Percentiles rank a stretch among this genome's conserved stretches.
phyloP scores from a whole-genome alignment of 2,329 filamentous ascomycete species.

The Fusarium sp. region DNA sequence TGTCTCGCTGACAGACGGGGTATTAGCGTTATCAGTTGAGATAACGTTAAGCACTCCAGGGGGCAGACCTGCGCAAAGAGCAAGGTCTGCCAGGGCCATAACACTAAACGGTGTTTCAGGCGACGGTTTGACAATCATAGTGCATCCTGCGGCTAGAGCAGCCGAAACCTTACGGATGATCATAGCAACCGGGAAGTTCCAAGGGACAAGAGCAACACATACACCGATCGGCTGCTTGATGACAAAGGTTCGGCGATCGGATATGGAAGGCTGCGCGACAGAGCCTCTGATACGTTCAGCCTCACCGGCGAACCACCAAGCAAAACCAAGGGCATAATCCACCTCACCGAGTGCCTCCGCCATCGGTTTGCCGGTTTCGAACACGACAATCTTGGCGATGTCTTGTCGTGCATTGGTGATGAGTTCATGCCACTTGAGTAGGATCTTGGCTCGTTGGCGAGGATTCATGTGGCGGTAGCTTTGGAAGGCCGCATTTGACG shows the following conservation, averaged over 20 bases:
- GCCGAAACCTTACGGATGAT: conserved; percentile 57
- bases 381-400: conserved; percentile 50
- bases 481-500: conserved; percentile 49
- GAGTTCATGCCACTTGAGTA: conserved; percentile 50
- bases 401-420: conserved; percentile 49
- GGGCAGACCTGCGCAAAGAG: conserved; percentile 76
- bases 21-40: conserved; percentile 50
- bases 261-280: conserved; percentile 58
- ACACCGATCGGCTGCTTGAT: conserved; percentile 64
- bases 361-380: conserved; percentile 67
- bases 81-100: conserved; percentile 73
- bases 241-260: conserved; percentile 67
- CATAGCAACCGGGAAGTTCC: conserved; percentile 70
- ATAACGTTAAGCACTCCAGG: conserved; percentile 70
- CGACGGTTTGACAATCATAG: conserved; percentile 77
- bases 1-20: conserved; percentile 54
- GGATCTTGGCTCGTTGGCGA: conserved; percentile 43
- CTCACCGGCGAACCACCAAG: conserved; percentile 66
- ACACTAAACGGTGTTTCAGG: conserved; percentile 79
- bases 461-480: conserved; percentile 51
- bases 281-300: conserved; percentile 59
- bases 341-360: conserved; percentile 64
- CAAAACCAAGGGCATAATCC: conserved; percentile 63
- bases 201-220: conserved; percentile 48
- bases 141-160: conserved; percentile 76